phyloP scores from a whole-genome alignment of 345 rosid species.

The Odontarrhena argentea region DNA sequence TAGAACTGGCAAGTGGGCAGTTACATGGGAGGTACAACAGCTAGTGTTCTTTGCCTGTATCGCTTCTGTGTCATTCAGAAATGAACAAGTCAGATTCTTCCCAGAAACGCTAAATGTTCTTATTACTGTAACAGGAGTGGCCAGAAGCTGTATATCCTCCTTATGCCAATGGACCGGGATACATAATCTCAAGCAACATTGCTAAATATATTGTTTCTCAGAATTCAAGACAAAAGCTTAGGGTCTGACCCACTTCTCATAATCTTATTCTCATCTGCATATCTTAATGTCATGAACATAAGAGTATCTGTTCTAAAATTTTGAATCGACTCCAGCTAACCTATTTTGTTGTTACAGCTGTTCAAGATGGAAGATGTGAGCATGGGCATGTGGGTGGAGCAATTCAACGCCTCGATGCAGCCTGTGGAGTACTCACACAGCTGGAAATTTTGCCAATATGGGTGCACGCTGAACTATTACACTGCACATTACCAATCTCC shows the following conservation, averaged over 20 bases:
- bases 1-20: conserved; percentile 94
- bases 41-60: conserved; percentile 22
- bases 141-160: conserved; percentile 91
- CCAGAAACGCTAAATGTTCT: conserved; percentile 4
- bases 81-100: conserved; percentile 4
- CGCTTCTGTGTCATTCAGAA: conserved; percentile 2
- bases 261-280: conserved; percentile 4
- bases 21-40: conserved; percentile 75
- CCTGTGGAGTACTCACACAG: conserved; percentile 85
- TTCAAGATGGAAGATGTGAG: conserved; percentile 99
- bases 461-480: conserved; percentile 83
- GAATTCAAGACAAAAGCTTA: conserved; percentile 61
- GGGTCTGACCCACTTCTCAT: conserved; percentile 43
- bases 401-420: conserved; percentile 59
- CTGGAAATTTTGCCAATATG: conserved; percentile 95
- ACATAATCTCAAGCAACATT: conserved; percentile 72
- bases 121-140: conserved; percentile 80
- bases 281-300: background rate
- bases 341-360: conserved; percentile 54
- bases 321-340: conserved; percentile 4
- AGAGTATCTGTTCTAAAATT: background rate
- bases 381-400: conserved; percentile 98
- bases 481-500: conserved; percentile 98
- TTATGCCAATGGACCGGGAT: conserved; percentile 94
- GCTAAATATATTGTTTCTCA: conserved; percentile 65